A percentile compares a stretch with the other conserved stretches of the same genome.
Evolutionary conservation across 139 green algal genomes (phyloP).

Genomic region (Micractinium sp.): DNA sequence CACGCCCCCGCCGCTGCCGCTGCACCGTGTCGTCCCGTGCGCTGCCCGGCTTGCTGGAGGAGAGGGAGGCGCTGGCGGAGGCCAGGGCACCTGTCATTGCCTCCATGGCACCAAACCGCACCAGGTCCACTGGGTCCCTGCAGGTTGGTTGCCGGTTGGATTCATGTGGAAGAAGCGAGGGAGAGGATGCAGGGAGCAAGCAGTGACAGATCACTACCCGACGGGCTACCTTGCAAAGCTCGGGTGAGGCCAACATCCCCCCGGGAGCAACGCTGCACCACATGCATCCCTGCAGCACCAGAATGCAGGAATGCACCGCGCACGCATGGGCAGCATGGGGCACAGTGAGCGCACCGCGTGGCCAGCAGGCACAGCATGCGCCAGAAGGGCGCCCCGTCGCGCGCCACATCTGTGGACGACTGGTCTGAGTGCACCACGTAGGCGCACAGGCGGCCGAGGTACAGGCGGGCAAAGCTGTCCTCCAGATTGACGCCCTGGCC

Average conservation of each 20-base stretch:
- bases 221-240: too few species aligned
- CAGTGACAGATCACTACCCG: background rate
- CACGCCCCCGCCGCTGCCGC: slow-evolving; percentile 48
- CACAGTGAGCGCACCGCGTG: slow-evolving; percentile 35
- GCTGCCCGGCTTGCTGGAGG: slow-evolving; percentile 1
- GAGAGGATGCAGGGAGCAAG: background rate
- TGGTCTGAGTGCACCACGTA: slow-evolving; percentile 72
- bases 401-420: slow-evolving; percentile 38
- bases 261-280: background rate
- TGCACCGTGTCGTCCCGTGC: slow-evolving; percentile 42
- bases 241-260: too few species aligned
- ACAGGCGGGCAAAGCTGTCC: slow-evolving; percentile 74
- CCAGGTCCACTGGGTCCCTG: slow-evolving; percentile 72
- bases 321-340: background rate
- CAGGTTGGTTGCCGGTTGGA: background rate
- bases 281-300: background rate
- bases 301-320: background rate
- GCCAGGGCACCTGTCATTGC: slow-evolving; percentile 63
- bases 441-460: slow-evolving; percentile 76
- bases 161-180: background rate
- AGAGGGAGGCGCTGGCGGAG: slow-evolving; percentile 30
- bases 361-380: slow-evolving; percentile 61
- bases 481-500: slow-evolving; percentile 58
- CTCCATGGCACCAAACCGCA: slow-evolving; percentile 69
- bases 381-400: slow-evolving; percentile 51